Percentiles rank a stretch among this genome's conserved stretches.
Conservation (phyloP, 305 asterid species). For the Fraxinus nigra region DNA sequence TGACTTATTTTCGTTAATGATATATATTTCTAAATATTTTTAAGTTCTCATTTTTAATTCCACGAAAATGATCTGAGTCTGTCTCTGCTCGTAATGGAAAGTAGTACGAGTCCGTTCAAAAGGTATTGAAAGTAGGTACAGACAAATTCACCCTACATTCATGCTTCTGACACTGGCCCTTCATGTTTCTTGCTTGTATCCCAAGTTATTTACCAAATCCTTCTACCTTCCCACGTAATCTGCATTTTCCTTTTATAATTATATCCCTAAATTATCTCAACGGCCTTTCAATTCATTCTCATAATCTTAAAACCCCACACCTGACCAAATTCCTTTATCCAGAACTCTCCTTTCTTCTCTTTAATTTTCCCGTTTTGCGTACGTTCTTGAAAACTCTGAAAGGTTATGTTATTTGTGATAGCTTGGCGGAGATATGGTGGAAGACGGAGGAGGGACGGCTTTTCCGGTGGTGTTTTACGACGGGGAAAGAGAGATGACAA, state of each 20-base stretch:
- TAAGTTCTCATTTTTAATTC: too few species aligned
- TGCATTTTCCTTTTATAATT: neutral
- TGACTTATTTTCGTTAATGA: too few species aligned
- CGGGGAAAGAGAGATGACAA: conserved; percentile 67
- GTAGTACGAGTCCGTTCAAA: neutral
- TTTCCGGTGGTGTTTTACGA: conserved; percentile 74
- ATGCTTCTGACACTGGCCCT: neutral
- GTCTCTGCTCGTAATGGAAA: neutral
- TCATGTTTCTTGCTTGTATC: neutral
- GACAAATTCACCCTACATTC: neutral
- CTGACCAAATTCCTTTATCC: neutral
- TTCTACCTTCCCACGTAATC: neutral
- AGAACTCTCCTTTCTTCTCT: neutral
- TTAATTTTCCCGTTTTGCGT: neutral
- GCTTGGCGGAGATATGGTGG: conserved; percentile 42
- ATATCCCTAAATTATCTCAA: neutral
- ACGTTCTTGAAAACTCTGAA: neutral
- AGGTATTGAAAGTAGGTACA: neutral
- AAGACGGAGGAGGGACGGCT: conserved; percentile 39
- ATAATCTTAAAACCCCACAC: neutral
- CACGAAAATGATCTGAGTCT: too few species aligned
- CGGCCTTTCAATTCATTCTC: neutral
- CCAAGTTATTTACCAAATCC: neutral
- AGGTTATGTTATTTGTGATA: neutral
- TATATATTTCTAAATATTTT: too few species aligned